These are phyloP conservation scores for Solanum pinnatisectum DNA, from an alignment of 257 asterid species.

Conservation along the genomic window DNA sequence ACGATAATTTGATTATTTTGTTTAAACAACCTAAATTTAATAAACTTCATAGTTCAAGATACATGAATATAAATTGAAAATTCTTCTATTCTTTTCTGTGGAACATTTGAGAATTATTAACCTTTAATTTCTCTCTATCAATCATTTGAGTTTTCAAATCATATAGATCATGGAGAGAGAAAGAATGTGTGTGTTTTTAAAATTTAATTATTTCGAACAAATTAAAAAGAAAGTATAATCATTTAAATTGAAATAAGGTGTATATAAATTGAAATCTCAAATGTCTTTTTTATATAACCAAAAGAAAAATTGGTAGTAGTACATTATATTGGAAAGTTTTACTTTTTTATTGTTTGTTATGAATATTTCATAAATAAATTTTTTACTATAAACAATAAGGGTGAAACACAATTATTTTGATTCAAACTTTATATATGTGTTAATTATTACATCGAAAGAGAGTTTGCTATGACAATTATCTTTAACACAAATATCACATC, in stretches of 20 bases:
- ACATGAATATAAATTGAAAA: constrained; percentile 1
- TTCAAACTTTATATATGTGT: background rate
- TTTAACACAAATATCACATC: background rate
- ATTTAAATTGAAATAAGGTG: background rate
- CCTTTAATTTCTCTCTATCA: background rate
- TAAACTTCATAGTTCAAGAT: background rate
- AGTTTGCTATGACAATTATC: background rate
- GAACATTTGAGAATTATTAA: background rate
- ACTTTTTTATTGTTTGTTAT: background rate
- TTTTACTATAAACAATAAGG: background rate
- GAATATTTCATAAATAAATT: background rate
- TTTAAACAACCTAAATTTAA: background rate
- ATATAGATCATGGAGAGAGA: background rate
- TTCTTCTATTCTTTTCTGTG: background rate
- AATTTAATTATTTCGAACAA: background rate
- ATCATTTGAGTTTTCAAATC: background rate
- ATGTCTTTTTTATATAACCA: background rate
- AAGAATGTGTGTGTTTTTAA: background rate
- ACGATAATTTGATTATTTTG: background rate
- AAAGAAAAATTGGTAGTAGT: background rate
- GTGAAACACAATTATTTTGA: background rate
- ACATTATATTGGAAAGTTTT: background rate
- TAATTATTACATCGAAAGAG: background rate
- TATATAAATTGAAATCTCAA: background rate
- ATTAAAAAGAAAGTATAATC: background rate